Evolutionary conservation across 2,329 filamentous ascomycete genomes (phyloP).

Genomic region (Fusarium clavum): DNA sequence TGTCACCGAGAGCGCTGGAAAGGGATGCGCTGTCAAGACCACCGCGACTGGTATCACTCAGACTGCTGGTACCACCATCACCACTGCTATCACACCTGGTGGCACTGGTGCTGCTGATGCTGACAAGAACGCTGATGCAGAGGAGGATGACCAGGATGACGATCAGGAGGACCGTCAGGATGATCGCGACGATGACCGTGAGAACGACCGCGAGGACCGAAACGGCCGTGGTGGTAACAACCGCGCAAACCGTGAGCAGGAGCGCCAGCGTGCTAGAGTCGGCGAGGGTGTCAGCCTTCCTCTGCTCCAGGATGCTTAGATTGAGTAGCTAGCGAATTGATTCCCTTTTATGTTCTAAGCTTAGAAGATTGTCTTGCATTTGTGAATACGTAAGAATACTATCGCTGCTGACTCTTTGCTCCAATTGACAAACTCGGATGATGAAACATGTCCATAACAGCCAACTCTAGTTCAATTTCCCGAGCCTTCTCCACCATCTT

Average conservation of each 20-base stretch:
- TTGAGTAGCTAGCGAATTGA: not conserved
- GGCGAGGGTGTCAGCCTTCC: not conserved
- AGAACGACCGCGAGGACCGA: not conserved
- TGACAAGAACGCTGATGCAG: not conserved
- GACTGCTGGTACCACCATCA: not conserved
- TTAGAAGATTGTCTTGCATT: accelerated
- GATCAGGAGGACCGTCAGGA: not conserved
- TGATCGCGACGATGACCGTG: not conserved
- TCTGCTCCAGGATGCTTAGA: not conserved
- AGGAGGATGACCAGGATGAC: not conserved
- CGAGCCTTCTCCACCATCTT: not conserved
- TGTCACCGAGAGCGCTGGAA: not conserved
- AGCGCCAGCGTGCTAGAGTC: not conserved
- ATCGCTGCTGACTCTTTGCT: accelerated
- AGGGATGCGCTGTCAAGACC: not conserved
- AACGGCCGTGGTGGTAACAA: not conserved
- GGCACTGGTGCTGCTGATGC: not conserved
- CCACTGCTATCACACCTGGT: not conserved
- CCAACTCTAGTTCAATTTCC: not conserved
- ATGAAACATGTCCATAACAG: not conserved
- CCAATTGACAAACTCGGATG: not conserved
- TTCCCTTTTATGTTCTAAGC: not conserved
- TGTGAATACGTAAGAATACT: not conserved
- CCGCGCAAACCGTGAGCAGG: not conserved
- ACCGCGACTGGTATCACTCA: not conserved